These are phyloP conservation scores for Rhodotorula glutinis DNA, from an alignment of 1,284 basidiomycete species.

Conservation along the genomic window DNA sequence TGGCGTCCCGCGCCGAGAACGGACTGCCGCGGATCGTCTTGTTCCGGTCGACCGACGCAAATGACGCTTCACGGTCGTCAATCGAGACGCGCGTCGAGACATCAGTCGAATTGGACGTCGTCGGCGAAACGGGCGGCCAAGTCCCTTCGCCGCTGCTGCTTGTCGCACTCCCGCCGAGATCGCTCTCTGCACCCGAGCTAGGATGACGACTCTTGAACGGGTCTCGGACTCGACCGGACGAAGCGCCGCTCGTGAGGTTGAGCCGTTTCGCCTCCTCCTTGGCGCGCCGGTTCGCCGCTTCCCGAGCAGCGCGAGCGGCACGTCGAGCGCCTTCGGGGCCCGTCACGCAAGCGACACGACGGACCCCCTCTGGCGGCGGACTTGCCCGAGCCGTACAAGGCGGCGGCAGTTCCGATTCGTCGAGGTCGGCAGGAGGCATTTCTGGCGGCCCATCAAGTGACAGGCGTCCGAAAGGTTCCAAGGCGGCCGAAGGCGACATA, in stretches of 20 bases:
- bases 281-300: constrained; percentile 26
- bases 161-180: not conserved
- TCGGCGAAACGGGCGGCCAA: not conserved
- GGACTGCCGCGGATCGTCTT: constrained; percentile 23
- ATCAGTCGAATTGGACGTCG: not conserved
- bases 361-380: constrained; percentile 9
- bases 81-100: not conserved
- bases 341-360: constrained; percentile 8
- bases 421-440: not conserved
- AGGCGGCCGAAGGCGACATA: too few relatives aligned
- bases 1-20: too few relatives aligned
- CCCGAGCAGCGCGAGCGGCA: constrained; percentile 34
- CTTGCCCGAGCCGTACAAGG: constrained; percentile 11
- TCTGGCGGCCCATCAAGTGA: not conserved
- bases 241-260: constrained; percentile 9
- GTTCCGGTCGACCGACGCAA: constrained; percentile 3
- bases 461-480: too few relatives aligned
- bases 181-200: not conserved
- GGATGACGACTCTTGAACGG: constrained; percentile 2
- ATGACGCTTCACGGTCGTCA: not conserved
- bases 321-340: constrained; percentile 37
- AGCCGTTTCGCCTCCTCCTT: constrained; percentile 26
- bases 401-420: not conserved
- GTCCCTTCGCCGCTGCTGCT: not conserved
- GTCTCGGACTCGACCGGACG: constrained; percentile 16